A percentile compares a stretch with the other conserved stretches of the same genome.
Evolutionary conservation across 2,329 filamentous ascomycete genomes (phyloP).

Genomic region (Chaetomium sp.): DNA sequence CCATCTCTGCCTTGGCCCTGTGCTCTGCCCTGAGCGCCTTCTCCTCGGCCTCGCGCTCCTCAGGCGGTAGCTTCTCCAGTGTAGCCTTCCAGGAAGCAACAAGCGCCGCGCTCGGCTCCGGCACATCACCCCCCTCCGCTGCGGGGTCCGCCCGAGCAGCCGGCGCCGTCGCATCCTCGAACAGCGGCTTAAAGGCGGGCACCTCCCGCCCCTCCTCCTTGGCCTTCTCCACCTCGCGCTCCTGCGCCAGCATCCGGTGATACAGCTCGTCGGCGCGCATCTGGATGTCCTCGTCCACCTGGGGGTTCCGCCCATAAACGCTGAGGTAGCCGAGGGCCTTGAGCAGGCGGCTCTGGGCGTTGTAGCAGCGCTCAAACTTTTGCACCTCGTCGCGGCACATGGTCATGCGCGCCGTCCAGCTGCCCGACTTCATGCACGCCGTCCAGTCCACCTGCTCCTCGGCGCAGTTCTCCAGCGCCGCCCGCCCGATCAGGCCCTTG

Average conservation of each 20-base stretch:
- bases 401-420: conserved; percentile 67
- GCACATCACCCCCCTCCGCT: conserved; percentile 24
- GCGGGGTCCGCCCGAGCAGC: conserved; percentile 8
- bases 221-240: conserved; percentile 71
- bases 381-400: conserved; percentile 79
- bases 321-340: conserved; percentile 87
- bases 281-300: conserved; percentile 84
- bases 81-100: conserved; percentile 50
- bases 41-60: conserved; percentile 64
- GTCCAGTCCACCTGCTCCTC: conserved; percentile 82
- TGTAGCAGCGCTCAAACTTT: conserved; percentile 83
- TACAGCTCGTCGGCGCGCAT: conserved; percentile 94
- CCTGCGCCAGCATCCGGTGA: conserved; percentile 82
- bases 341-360: conserved; percentile 86
- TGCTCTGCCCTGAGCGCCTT: conserved; percentile 65
- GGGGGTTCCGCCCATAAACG: conserved; percentile 62
- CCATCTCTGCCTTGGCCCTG: conserved; percentile 61
- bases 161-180: conserved; percentile 43
- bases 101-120: conserved; percentile 30
- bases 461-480: conserved; percentile 91
- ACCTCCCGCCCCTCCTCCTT: conserved; percentile 60
- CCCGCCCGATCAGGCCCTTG: conserved; percentile 73
- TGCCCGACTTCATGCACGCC: conserved; percentile 77
- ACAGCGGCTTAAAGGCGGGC: conserved; percentile 61
- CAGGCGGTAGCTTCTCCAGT: conserved; percentile 59